These are phyloP conservation scores for Paraphysoderma sedebokerense DNA, from an alignment of 371 early-diverging fungal species.

Conservation along the genomic window DNA sequence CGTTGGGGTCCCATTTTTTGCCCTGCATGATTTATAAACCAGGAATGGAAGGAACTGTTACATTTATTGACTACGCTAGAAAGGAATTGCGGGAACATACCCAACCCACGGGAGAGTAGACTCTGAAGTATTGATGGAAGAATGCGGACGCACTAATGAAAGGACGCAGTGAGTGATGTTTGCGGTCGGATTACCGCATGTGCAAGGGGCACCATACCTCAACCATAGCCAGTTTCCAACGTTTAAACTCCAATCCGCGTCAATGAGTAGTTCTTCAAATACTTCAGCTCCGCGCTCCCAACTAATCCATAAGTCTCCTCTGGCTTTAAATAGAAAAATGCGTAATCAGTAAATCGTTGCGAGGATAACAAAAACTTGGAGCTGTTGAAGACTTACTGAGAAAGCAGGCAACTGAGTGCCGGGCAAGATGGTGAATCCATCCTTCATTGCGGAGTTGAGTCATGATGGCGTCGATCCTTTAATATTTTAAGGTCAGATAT, in stretches of 20 bases:
- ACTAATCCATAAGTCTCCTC: slow-evolving; percentile 13
- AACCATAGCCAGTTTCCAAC: slow-evolving; percentile 17
- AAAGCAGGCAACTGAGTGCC: slow-evolving; percentile 10
- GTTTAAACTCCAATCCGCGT: slow-evolving; percentile 11
- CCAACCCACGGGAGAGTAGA: slow-evolving; percentile 13
- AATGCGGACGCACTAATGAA: slow-evolving; percentile 10
- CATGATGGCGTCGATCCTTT: slow-evolving; percentile 21
- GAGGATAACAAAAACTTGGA: background rate
- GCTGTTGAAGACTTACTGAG: too few species aligned
- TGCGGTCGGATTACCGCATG: background rate
- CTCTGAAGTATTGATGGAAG: slow-evolving; percentile 12
- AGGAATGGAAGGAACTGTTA: background rate
- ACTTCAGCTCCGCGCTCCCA: slow-evolving; percentile 22
- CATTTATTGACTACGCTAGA: background rate
- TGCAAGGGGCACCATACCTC: background rate
- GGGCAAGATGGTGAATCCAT: slow-evolving; percentile 20
- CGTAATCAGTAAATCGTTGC: slow-evolving; percentile 2
- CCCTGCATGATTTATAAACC: background rate
- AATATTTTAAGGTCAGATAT: slow-evolving; percentile 9
- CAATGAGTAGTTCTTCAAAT: slow-evolving; percentile 15
- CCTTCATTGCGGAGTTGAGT: slow-evolving; percentile 13
- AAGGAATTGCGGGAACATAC: slow-evolving; percentile 1
- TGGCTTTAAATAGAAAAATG: slow-evolving; percentile 13
- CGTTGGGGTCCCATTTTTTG: background rate
- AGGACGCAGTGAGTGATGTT: slow-evolving; percentile 4